Conservation (phyloP, 2,329 filamentous ascomycete genomes). For the Setomelanomma holmii region DNA sequence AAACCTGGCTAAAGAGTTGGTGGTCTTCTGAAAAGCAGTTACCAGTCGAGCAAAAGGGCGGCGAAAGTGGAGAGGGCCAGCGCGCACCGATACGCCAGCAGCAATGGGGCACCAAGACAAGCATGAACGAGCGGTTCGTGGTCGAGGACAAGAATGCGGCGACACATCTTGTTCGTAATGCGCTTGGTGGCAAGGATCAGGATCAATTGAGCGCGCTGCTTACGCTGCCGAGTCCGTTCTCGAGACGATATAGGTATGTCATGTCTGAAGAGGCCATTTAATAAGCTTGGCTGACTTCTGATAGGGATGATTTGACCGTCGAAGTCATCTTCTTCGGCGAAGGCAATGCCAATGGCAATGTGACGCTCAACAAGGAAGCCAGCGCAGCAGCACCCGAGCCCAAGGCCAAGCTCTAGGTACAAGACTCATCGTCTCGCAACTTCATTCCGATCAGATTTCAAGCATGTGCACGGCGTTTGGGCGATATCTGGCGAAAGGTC, state of each 20-base stretch:
- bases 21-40: slow-evolving; percentile 65
- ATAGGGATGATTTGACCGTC: slow-evolving; percentile 91
- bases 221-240: slow-evolving; percentile 90
- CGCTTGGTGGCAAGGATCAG: slow-evolving; percentile 87
- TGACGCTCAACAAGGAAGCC: slow-evolving; percentile 86
- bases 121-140: slow-evolving; percentile 81
- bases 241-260: slow-evolving; percentile 80
- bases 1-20: slow-evolving; percentile 77
- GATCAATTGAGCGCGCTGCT: slow-evolving; percentile 93
- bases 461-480: neutral
- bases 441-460: too few relatives aligned
- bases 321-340: slow-evolving; percentile 99
- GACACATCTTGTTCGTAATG: slow-evolving; percentile 93
- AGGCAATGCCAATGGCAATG: slow-evolving; percentile 74
- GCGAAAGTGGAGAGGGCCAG: slow-evolving; percentile 69
- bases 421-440: too few relatives aligned
- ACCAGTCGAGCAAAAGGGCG: slow-evolving; percentile 74
- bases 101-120: slow-evolving; percentile 85
- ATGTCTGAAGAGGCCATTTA: too few relatives aligned
- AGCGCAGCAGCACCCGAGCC: slow-evolving; percentile 65
- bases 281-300: slow-evolving; percentile 13
- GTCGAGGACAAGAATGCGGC: slow-evolving; percentile 96
- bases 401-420: slow-evolving; percentile 57
- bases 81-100: slow-evolving; percentile 85
- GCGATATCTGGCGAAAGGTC: neutral